Evolutionary conservation across 75 land plant genomes (phyloP).

Genomic region (Selaginella tamariscina): DNA sequence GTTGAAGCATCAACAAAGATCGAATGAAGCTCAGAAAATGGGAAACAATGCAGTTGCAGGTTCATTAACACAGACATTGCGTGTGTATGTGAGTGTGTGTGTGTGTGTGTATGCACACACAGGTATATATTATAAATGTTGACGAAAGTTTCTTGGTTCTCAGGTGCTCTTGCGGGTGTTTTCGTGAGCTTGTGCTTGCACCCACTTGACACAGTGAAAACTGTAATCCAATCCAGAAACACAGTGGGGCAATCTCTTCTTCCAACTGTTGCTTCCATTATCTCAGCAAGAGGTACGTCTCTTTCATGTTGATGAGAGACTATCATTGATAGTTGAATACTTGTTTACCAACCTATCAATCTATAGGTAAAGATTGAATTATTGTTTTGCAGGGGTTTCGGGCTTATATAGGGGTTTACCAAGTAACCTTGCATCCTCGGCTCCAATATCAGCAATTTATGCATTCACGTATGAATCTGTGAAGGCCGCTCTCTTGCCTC

Average conservation of each 20-base stretch:
- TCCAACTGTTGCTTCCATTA: slow-evolving; percentile 34
- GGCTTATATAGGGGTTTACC: slow-evolving; percentile 88
- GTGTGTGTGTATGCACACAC: too few species aligned
- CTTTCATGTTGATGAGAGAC: neutral
- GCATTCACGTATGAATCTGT: slow-evolving; percentile 92
- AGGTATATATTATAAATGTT: too few species aligned
- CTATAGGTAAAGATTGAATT: neutral
- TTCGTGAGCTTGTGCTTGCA: slow-evolving; percentile 85
- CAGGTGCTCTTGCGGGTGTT: slow-evolving; percentile 59
- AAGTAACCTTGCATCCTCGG: slow-evolving; percentile 84
- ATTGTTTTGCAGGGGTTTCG: slow-evolving; percentile 39
- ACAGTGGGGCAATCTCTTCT: slow-evolving; percentile 37
- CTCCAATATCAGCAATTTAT: slow-evolving; percentile 91
- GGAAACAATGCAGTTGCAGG: slow-evolving; percentile 86
- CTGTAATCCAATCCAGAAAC: slow-evolving; percentile 61
- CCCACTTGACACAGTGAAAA: slow-evolving; percentile 92
- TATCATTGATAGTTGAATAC: too few species aligned
- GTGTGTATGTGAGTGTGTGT: too few species aligned
- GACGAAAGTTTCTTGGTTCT: neutral
- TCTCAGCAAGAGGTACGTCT: slow-evolving; percentile 61
- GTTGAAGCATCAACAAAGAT: too few species aligned
- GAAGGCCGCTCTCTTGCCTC: slow-evolving; percentile 65
- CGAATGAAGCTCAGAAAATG: too few species aligned
- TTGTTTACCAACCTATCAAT: too few species aligned
- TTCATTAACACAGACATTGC: too few species aligned